Evolutionary conservation across 176 grass and related monocot genomes (phyloP), one percentile per base, ranked within the genome.

Genomic region (Triticum monococcum): DNA sequence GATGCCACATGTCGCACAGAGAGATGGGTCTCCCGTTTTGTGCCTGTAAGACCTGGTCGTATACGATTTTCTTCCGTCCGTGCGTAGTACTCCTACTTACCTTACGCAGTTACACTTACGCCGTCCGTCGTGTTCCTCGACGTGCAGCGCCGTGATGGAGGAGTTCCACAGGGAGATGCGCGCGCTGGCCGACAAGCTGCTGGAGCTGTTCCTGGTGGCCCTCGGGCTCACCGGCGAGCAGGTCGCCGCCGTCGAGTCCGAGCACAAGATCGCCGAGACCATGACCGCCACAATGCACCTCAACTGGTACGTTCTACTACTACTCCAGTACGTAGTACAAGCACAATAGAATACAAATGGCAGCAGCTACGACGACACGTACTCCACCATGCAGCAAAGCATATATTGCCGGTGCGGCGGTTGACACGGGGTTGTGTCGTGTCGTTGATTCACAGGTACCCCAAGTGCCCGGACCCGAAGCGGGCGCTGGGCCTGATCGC

Each of bases 91-190:
- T 30, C 28, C 28, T 30, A 30, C 28, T 30, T 30, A 30, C 28
- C 28, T 30, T 54, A 18, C 50, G 7, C 16, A 18, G 14, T 52
- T 2, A 52, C 5, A 54, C 50, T 54, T 18, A 7, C 50, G 28
- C 33, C 33, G 31, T 36, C 20, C 68, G 28, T 31, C 50, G 31
- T 70, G 18, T 70, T 52, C 14, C 50, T 54, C 5, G 50, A 54
- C 50, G 23, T 79, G 48, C 92, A 99, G 97, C 69, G 92, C 92
- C 33, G 92, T 99, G 79, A 89, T 99, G 66, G 97, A 99, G 68
- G 94, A 99, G 88, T 94, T 90, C 86, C 91, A 93, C 87, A 64
- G 87, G 67, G 85, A 90, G 82, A 94, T 94, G 97, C 88, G 89
- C 20, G 79, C 14, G 43, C 87, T 97, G 20, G 89, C 90, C 2